Evolutionary conservation across 495 filamentous ascomycete species (phyloP).

Genomic region (Platismatia glauca): DNA sequence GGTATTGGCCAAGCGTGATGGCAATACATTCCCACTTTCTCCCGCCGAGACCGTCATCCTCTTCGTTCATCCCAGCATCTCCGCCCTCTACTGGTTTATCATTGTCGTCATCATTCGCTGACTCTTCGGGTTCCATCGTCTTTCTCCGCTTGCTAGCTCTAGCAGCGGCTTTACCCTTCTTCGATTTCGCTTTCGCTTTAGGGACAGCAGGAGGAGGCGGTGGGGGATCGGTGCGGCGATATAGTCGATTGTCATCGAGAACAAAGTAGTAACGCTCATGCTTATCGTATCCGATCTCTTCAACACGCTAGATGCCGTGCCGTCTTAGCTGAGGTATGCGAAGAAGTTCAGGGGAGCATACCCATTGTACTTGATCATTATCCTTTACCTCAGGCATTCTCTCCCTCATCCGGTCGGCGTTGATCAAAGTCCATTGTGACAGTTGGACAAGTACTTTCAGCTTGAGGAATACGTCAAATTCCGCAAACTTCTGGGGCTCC

Average conservation of each 20-base stretch:
- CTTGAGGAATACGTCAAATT: slow-evolving; percentile 80
- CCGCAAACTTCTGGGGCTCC: slow-evolving; percentile 57
- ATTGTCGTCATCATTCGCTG: slow-evolving; percentile 43
- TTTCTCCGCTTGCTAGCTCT: slow-evolving; percentile 68
- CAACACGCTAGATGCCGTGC: slow-evolving; percentile 59
- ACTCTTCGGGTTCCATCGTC: slow-evolving; percentile 46
- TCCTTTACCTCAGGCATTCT: slow-evolving; percentile 77
- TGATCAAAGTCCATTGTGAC: slow-evolving; percentile 81
- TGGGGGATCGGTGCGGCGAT: slow-evolving; percentile 66
- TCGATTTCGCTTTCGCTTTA: slow-evolving; percentile 69
- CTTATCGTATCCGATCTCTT: slow-evolving; percentile 80
- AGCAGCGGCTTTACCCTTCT: slow-evolving; percentile 57
- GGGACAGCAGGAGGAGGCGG: slow-evolving; percentile 44
- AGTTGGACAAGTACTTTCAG: slow-evolving; percentile 85
- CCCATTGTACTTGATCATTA: slow-evolving; percentile 75
- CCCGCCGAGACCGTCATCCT: slow-evolving; percentile 53
- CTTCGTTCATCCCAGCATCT: slow-evolving; percentile 28
- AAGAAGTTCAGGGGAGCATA: slow-evolving; percentile 32
- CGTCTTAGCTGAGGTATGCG: neutral
- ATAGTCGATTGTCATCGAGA: slow-evolving; percentile 88
- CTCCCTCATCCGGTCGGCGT: slow-evolving; percentile 75
- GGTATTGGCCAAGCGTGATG: slow-evolving; percentile 67
- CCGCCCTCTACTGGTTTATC: slow-evolving; percentile 32
- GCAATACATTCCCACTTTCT: slow-evolving; percentile 90
- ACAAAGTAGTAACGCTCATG: slow-evolving; percentile 81